Evolutionary conservation across 345 rosid species (phyloP).

Genomic region (Brassica napus): DNA sequence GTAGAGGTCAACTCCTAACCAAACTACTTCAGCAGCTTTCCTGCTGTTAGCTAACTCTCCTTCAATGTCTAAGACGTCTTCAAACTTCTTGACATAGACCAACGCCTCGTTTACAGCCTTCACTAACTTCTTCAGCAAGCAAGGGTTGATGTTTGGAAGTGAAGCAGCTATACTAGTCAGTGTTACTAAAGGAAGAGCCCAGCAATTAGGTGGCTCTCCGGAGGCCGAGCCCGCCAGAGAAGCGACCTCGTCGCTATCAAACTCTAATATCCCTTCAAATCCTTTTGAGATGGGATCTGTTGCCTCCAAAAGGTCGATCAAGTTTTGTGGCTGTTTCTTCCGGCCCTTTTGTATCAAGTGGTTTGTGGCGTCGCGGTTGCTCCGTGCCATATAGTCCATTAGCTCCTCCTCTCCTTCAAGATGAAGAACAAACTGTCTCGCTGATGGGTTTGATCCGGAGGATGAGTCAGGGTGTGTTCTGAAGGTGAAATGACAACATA

Average conservation of each 20-base stretch:
- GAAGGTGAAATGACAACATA: background rate
- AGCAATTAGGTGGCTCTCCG: slow-evolving; percentile 65
- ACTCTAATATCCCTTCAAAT: slow-evolving; percentile 62
- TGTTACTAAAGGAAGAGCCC: slow-evolving; percentile 81
- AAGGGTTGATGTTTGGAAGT: slow-evolving; percentile 50
- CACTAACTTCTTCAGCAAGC: slow-evolving; percentile 43
- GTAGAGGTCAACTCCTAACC: slow-evolving; percentile 66
- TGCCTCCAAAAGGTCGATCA: slow-evolving; percentile 53
- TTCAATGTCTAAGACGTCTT: slow-evolving; percentile 43
- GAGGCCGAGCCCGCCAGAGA: slow-evolving; percentile 43
- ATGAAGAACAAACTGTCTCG: slow-evolving; percentile 62
- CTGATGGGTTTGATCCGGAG: slow-evolving; percentile 29
- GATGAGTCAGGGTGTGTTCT: slow-evolving; percentile 37
- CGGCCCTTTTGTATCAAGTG: slow-evolving; percentile 57
- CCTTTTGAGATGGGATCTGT: slow-evolving; percentile 45
- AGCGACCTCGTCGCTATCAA: slow-evolving; percentile 55
- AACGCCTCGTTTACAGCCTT: slow-evolving; percentile 64
- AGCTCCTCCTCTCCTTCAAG: slow-evolving; percentile 82
- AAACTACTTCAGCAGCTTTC: slow-evolving; percentile 61
- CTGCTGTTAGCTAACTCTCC: slow-evolving; percentile 45
- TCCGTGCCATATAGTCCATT: slow-evolving; percentile 54
- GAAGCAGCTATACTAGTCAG: slow-evolving; percentile 64
- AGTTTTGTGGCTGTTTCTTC: slow-evolving; percentile 56
- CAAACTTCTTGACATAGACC: slow-evolving; percentile 51
- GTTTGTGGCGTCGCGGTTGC: slow-evolving; percentile 60